These are phyloP conservation scores for Misopates orontium DNA, from an alignment of 257 asterid species.

Conservation along the genomic window DNA sequence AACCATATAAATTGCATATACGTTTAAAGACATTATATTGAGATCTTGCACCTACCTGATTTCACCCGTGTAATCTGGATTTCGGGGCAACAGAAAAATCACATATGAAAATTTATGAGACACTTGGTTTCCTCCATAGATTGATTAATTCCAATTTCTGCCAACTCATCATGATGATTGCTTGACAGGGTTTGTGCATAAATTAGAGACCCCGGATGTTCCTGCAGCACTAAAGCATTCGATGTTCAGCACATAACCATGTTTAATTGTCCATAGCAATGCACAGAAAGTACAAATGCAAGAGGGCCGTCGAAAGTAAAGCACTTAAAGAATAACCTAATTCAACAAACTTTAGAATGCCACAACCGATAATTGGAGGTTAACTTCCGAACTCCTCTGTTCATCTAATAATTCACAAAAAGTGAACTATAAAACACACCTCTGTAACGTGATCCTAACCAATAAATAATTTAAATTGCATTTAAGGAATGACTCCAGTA, in stretches of 20 bases:
- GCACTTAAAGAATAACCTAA: conserved; percentile 7
- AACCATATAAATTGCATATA: not conserved
- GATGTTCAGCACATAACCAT: not conserved
- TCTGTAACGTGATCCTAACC: no score
- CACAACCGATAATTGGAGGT: not conserved
- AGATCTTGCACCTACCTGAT: conserved; percentile 51
- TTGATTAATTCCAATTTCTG: conserved; percentile 73
- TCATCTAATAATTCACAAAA: no score
- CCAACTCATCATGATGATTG: conserved; percentile 83
- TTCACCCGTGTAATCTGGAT: conserved; percentile 78
- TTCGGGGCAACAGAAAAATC: conserved; percentile 77
- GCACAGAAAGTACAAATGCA: conserved; percentile 6
- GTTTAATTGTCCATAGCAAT: not conserved
- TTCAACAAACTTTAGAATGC: not conserved
- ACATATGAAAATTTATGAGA: conserved; percentile 71
- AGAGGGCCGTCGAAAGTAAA: not conserved
- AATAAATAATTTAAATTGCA: conserved; percentile 1
- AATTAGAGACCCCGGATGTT: conserved; percentile 71
- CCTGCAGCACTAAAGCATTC: conserved; percentile 51
- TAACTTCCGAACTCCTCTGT: no score
- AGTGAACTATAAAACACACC: no score
- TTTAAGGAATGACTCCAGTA: no score
- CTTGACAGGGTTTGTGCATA: conserved; percentile 76
- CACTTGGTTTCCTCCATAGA: conserved; percentile 50
- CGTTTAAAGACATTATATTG: not conserved